Conservation (phyloP, 257 asterid genomes). For the Nicotiana undulata region DNA sequence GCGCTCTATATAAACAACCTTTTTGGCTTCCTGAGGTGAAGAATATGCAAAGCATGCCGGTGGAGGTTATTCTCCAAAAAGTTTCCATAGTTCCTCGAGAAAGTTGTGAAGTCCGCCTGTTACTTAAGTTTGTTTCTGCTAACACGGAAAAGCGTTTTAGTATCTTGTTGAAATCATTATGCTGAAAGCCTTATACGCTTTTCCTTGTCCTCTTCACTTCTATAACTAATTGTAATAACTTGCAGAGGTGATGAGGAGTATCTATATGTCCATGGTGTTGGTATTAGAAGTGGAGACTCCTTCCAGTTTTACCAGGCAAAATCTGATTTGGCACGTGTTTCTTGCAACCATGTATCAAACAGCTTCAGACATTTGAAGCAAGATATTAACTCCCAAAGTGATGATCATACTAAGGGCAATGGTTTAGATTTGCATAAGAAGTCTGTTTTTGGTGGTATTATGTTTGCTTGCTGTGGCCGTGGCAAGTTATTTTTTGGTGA, state of each 20-base stretch:
- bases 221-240: slow-evolving; percentile 5
- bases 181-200: neutral
- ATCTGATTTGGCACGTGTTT: slow-evolving; percentile 39
- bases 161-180: neutral
- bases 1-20: neutral
- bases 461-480: slow-evolving; percentile 73
- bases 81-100: neutral
- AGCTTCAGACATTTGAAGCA: slow-evolving; percentile 35
- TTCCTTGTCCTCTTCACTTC: neutral
- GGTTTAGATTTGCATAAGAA: slow-evolving; percentile 13
- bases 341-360: slow-evolving; percentile 36
- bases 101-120: neutral
- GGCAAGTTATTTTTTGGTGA: slow-evolving; percentile 53
- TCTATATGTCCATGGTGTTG: slow-evolving; percentile 47
- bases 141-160: neutral
- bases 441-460: slow-evolving; percentile 59
- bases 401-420: neutral
- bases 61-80: neutral
- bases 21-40: neutral
- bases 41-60: neutral
- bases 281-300: slow-evolving; percentile 70
- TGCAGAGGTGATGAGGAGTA: slow-evolving; percentile 78
- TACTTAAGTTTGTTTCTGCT: neutral
- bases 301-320: slow-evolving; percentile 60
- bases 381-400: slow-evolving; percentile 7